Conservation (phyloP, 2,329 filamentous ascomycete genomes). For the Cladosporium sp. region DNA sequence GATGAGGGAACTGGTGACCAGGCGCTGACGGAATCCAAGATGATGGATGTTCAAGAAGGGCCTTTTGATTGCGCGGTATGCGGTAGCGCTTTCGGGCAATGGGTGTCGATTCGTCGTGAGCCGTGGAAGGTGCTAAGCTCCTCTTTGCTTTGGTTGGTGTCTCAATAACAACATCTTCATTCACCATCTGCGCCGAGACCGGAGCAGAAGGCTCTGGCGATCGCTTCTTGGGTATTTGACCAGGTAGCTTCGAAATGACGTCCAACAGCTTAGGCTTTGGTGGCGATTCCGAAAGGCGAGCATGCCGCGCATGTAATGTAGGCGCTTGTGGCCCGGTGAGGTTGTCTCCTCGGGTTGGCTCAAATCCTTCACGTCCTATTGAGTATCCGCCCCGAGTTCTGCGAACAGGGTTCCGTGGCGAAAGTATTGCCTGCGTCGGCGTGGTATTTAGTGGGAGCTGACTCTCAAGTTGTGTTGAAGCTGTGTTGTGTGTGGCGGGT, state of each 20-base stretch:
- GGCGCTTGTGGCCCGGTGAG: slow-evolving; percentile 15
- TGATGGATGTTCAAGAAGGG: slow-evolving; percentile 50
- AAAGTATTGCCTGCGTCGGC: not conserved
- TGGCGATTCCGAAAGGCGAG: not conserved
- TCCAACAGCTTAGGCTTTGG: not conserved
- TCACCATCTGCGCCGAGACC: not conserved
- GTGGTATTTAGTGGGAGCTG: not conserved
- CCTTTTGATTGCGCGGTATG: slow-evolving; percentile 51
- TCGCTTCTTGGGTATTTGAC: not conserved
- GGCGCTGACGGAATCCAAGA: slow-evolving; percentile 44
- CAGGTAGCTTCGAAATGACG: not conserved
- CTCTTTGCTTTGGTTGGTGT: slow-evolving; percentile 11
- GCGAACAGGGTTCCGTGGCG: not conserved
- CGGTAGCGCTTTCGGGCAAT: slow-evolving; percentile 25
- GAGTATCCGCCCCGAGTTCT: slow-evolving; percentile 9
- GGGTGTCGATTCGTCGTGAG: slow-evolving; percentile 12
- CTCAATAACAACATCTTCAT: slow-evolving; percentile 7
- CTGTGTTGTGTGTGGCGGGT: not conserved
- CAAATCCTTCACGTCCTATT: slow-evolving; percentile 14
- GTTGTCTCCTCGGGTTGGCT: slow-evolving; percentile 7
- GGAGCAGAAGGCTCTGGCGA: slow-evolving; percentile 3
- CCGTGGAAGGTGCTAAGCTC: slow-evolving; percentile 3
- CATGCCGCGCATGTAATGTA: not conserved
- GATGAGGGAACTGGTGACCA: slow-evolving; percentile 39
- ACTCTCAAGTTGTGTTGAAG: slow-evolving; percentile 4